Conservation (phyloP, 2,329 filamentous ascomycete species). For the Colletotrichum magnum region DNA sequence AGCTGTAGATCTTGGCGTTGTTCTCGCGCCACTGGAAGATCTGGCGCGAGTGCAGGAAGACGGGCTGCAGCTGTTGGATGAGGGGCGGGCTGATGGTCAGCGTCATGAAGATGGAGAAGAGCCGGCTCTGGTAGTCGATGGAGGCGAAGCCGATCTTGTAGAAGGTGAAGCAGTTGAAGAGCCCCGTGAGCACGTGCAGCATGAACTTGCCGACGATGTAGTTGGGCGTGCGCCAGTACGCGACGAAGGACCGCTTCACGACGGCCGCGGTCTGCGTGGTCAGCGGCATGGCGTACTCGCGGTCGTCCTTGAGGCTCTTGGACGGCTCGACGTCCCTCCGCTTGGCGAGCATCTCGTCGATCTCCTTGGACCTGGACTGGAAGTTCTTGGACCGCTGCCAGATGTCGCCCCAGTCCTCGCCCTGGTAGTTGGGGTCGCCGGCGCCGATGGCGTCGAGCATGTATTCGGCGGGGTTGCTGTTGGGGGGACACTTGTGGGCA, state of each 20-base stretch:
- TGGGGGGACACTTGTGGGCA: conserved; percentile 59
- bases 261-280: conserved; percentile 67
- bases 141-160: conserved; percentile 70
- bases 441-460: conserved; percentile 73
- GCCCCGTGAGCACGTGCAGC: conserved; percentile 72
- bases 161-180: conserved; percentile 81
- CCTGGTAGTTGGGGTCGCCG: conserved; percentile 71
- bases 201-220: conserved; percentile 75
- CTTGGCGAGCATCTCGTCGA: conserved; percentile 64
- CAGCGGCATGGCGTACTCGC: conserved; percentile 75
- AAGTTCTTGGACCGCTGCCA: conserved; percentile 70
- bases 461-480: conserved; percentile 68
- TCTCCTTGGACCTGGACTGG: conserved; percentile 61
- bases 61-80: conserved; percentile 83
- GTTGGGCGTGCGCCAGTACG: conserved; percentile 76
- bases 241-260: conserved; percentile 70
- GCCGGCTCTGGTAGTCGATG: conserved; percentile 77
- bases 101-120: conserved; percentile 85
- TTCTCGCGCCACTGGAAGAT: conserved; percentile 81
- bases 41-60: conserved; percentile 75
- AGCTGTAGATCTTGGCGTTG: conserved; percentile 85
- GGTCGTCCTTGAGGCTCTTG: conserved; percentile 61
- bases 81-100: conserved; percentile 81
- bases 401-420: conserved; percentile 73
- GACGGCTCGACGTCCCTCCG: conserved; percentile 56